Evolutionary conservation across 1,284 basidiomycete species (phyloP).

Genomic region (Pseudozyma sp.): DNA sequence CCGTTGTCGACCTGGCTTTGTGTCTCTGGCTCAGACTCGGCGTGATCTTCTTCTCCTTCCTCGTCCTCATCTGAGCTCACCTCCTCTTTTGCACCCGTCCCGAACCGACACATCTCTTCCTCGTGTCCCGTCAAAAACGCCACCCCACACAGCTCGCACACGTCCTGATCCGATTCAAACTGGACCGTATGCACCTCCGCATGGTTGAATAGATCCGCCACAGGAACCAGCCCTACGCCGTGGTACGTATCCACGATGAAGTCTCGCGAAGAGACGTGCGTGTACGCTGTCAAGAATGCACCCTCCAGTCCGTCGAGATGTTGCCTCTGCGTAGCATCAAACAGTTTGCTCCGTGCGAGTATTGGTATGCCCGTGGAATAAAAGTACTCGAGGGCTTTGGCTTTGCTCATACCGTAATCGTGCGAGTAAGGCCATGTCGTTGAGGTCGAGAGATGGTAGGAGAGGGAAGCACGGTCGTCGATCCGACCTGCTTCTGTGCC

Average conservation of each 20-base stretch:
- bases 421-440: conserved; percentile 20
- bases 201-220: conserved; percentile 65
- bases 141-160: conserved; percentile 58
- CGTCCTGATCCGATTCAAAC: conserved; percentile 62
- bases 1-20: conserved; percentile 1
- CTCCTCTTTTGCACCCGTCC: background rate
- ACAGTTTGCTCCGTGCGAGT: conserved; percentile 15
- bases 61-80: conserved; percentile 14
- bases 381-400: conserved; percentile 39
- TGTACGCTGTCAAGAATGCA: conserved; percentile 45
- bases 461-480: conserved; percentile 11
- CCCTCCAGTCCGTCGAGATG: conserved; percentile 27
- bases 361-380: conserved; percentile 22
- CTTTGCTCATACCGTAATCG: conserved; percentile 39
- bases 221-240: conserved; percentile 55
- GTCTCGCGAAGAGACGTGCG: conserved; percentile 57
- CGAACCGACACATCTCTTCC: conserved; percentile 11
- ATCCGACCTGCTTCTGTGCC: conserved; percentile 45
- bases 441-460: conserved; percentile 3
- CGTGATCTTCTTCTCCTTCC: conserved; percentile 2
- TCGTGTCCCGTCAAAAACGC: conserved; percentile 34
- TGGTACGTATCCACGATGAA: conserved; percentile 63
- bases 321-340: conserved; percentile 3
- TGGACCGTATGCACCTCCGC: conserved; percentile 51
- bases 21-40: background rate